Base-by-base conservation (phyloP, 2,329 filamentous ascomycete species). In the Sporothrix pseudoabietina region DNA sequence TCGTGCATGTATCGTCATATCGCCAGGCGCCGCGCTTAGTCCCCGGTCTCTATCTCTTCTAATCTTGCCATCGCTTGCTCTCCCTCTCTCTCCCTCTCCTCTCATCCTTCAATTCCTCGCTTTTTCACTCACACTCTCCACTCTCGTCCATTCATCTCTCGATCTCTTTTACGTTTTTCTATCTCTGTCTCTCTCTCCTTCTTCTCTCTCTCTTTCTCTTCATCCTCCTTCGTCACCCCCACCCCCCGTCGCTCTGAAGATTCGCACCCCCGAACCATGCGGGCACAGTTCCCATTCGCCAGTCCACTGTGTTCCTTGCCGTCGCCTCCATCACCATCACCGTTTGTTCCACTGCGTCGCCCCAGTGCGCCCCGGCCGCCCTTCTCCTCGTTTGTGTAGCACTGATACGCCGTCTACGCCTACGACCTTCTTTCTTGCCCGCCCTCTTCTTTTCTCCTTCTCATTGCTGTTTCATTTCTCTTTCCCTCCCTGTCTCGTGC, bases 201-300 rank as follows among this genome's bases (percentile, higher is more conserved):
- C 44, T 26, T 65, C 44, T 26, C 35, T 59, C 19, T 32, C 57
- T 14, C 63, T 35, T 30, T n/a, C 35, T n/a, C 19, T 52, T 26
- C 4, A 35, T 26, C 26, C 16, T n/a, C 26, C 59, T 12, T 22
- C 39, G 39, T 19, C 22, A 16, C 39, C 22, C 39, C 22, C 35
- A 35, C 30, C 22, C n/a, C 61, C n/a, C 14, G 44, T 44, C 22
- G 41, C 22, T 47, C 12, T 44, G 10, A 47, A 47, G 61, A 66
- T 9, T 47, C 22, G 22, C 32, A 52, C 65, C 69, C 63, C 71
- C 61, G 47, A 55, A 63, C 39, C 32, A 72, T 74, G 74, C 69
- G 74, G 74, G 73, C 71, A 72, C 69, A 35, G 49, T 49, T 71
- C 30, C 68, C 71, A 75, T 75, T 74, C 68, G 73, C 55, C 75